Percentiles rank a stretch among this genome's conserved stretches.
Evolutionary conservation across 495 filamentous ascomycete genomes (phyloP).

Genomic region (Filosporella fistucella): DNA sequence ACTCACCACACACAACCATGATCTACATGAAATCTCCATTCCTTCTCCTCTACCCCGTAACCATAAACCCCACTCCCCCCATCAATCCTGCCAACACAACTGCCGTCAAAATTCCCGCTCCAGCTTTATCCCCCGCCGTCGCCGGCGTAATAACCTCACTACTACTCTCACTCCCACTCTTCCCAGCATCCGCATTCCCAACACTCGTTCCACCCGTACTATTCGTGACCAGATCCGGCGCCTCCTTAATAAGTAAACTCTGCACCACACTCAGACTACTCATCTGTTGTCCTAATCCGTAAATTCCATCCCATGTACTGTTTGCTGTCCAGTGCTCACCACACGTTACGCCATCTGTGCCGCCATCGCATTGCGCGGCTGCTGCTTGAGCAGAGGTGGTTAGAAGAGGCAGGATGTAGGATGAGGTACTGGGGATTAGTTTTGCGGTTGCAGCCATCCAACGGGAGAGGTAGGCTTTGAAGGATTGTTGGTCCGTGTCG

Average conservation of each 20-base stretch:
- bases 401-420: slow-evolving; percentile 59
- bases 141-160: slow-evolving; percentile 29
- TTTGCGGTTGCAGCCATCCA: slow-evolving; percentile 71
- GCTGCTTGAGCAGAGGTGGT: slow-evolving; percentile 60
- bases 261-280: slow-evolving; percentile 63
- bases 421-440: slow-evolving; percentile 60
- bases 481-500: slow-evolving; percentile 73
- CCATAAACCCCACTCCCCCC: slow-evolving; percentile 13
- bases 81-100: slow-evolving; percentile 19
- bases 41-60: slow-evolving; percentile 3
- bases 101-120: slow-evolving; percentile 56
- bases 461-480: slow-evolving; percentile 80
- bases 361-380: slow-evolving; percentile 60
- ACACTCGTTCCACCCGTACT: slow-evolving; percentile 67
- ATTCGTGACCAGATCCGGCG: slow-evolving; percentile 52
- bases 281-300: slow-evolving; percentile 64
- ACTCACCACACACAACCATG: too few species aligned
- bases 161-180: not conserved
- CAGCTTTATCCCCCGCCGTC: slow-evolving; percentile 48
- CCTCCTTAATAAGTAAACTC: slow-evolving; percentile 39
- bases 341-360: slow-evolving; percentile 49
- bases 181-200: slow-evolving; percentile 43
- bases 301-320: slow-evolving; percentile 47
- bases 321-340: slow-evolving; percentile 64
- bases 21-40: too few species aligned